Evolutionary conservation across 345 rosid species (phyloP), one percentile per base, ranked within the genome.

Genomic region (Corchorus olitorius): DNA sequence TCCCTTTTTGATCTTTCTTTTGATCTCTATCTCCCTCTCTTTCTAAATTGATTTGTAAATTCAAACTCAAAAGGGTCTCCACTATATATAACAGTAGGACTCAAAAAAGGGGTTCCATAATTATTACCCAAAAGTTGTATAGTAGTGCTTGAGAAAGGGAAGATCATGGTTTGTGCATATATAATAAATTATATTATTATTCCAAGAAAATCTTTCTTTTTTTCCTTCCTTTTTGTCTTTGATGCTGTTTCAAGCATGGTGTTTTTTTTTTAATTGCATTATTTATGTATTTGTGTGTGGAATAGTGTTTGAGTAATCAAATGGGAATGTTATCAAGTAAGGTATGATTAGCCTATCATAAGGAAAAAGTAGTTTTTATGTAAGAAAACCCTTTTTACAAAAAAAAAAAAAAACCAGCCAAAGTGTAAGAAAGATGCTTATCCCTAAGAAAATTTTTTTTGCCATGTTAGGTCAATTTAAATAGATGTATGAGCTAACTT

Each of bases 341-440:
- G 76, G 66, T 73, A 73, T 58, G 39, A 73, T 73, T 73, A 73
- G 37, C 16, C 55, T 73, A 73, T 73, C 66, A 73, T 45, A 73
- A 58, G 54, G 54, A 56, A 73, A 45, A 73, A 33, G n/a, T 6
- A 5, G 39, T 27, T 62, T 34, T 12, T 8, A 39, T 9, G 2
- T 43, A 12, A 20, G 6, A 72, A 56, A 39, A 27, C 27, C 27
- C 53, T n/a, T 56, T 56, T 72, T 68, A 20, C 13, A 68, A 17
- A 27, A 49, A n/a, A 68, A 17, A 17, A 49, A n/a, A 27, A 17
- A 27, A 67, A 2, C 56, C 8, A 11, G 11, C 11, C 56, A 6
- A 62, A 14, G 4, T 14, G 55, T 5, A 19, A 67, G 55, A 27
- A 67, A 68, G 56, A 68, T 48, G 56, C 72, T 48, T 48, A 48